Percentiles rank a stretch among this genome's conserved stretches.
Evolutionary conservation across 345 rosid genomes (phyloP).

Genomic region (Eucalyptus curtisii): DNA sequence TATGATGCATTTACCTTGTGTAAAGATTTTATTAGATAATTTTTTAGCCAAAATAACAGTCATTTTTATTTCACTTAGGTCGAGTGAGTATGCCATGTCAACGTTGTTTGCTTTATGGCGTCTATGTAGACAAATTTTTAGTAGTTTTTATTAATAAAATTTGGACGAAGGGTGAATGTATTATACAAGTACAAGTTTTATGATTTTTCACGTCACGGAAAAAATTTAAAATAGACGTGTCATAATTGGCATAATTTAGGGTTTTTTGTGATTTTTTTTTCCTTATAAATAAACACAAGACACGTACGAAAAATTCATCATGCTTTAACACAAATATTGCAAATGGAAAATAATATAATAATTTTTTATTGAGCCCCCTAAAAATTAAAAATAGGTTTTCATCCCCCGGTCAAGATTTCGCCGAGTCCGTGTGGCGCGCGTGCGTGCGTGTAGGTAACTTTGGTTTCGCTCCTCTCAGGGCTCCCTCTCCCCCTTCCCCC

Average conservation of each 20-base stretch:
- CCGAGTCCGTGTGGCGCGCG: background rate
- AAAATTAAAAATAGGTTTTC: background rate
- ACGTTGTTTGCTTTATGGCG: no score
- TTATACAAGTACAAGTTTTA: no score
- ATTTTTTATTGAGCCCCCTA: background rate
- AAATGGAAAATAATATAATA: background rate
- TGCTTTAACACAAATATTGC: background rate
- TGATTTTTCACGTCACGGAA: background rate
- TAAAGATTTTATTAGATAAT: no score
- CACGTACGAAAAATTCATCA: background rate
- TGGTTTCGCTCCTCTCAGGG: background rate
- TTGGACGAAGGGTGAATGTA: background rate
- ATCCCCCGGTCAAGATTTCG: background rate
- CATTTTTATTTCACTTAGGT: no score
- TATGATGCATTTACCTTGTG: accelerated
- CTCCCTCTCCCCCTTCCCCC: accelerated
- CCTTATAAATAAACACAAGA: background rate
- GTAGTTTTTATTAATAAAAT: no score
- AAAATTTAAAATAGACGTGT: no score
- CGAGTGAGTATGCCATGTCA: accelerated
- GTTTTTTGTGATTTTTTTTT: background rate
- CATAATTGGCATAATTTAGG: no score
- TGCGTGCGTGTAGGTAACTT: background rate
- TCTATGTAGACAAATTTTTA: no score
- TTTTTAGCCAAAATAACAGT: accelerated